phyloP scores from a whole-genome alignment of 2,329 filamentous ascomycete genomes.

The Paramyrothecium sp. region DNA sequence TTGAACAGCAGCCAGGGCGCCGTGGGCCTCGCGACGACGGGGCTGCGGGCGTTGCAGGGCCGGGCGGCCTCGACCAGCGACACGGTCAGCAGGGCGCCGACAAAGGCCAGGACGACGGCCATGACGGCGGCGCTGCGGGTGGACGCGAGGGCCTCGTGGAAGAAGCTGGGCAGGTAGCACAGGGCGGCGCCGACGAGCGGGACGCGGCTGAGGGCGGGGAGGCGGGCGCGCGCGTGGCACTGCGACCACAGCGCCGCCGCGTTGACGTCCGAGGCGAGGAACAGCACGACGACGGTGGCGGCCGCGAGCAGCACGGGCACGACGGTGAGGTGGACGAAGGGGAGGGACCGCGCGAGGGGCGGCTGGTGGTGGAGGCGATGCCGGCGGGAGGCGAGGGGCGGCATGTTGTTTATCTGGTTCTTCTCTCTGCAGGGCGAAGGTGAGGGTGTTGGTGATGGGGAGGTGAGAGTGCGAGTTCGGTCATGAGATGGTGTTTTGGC shows the following conservation, averaged over 20 bases:
- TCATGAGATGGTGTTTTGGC: background rate
- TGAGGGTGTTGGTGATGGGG: background rate
- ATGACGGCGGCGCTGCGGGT: conserved; percentile 39
- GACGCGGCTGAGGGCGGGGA: conserved; percentile 42
- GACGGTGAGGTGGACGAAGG: conserved; percentile 51
- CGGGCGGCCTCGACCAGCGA: conserved; percentile 49
- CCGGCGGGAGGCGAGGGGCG: conserved; percentile 6
- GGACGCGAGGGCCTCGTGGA: conserved; percentile 40
- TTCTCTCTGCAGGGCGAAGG: background rate
- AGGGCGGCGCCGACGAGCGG: conserved; percentile 43
- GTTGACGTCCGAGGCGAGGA: conserved; percentile 48
- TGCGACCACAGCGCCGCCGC: conserved; percentile 51
- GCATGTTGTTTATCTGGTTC: background rate
- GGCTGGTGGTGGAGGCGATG: conserved; percentile 21
- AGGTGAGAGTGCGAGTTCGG: background rate
- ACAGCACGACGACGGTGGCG: conserved; percentile 38
- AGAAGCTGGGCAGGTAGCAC: conserved; percentile 52
- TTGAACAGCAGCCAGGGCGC: conserved; percentile 47
- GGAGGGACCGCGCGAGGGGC: conserved; percentile 50
- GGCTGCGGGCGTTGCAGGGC: conserved; percentile 33
- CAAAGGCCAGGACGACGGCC: conserved; percentile 39
- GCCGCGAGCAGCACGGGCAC: conserved; percentile 45
- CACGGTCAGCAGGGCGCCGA: conserved; percentile 47
- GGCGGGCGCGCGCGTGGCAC: conserved; percentile 46
- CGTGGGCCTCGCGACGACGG: conserved; percentile 35